These are phyloP conservation scores for Colletotrichum lini DNA, from an alignment of 2,329 filamentous ascomycete genomes.

Conservation along the genomic window DNA sequence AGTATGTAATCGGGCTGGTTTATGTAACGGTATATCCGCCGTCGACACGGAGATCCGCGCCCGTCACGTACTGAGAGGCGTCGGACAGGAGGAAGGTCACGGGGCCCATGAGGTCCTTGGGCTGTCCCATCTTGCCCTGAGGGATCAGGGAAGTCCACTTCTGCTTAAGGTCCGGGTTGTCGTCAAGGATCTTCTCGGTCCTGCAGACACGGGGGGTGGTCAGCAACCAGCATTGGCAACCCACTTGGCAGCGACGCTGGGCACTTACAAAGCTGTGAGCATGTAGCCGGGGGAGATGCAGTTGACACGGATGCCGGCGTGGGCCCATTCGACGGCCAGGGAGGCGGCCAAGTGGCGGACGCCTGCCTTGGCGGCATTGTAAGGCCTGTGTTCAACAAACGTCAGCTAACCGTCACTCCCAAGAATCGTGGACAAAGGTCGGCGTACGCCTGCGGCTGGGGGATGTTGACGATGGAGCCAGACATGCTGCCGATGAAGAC, in stretches of 20 bases:
- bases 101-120: slow-evolving; percentile 93
- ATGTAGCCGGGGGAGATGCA: slow-evolving; percentile 97
- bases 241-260: neutral
- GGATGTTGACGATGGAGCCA: slow-evolving; percentile 92
- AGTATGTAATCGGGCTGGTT: neutral
- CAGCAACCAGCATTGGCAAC: neutral
- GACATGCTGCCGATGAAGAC: slow-evolving; percentile 98
- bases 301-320: slow-evolving; percentile 90
- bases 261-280: slow-evolving; percentile 87
- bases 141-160: slow-evolving; percentile 96
- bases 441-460: slow-evolving; percentile 84
- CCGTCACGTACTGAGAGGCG: slow-evolving; percentile 79
- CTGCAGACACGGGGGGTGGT: slow-evolving; percentile 58
- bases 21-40: slow-evolving; percentile 90
- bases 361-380: slow-evolving; percentile 94
- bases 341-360: slow-evolving; percentile 90
- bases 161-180: slow-evolving; percentile 89
- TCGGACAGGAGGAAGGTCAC: slow-evolving; percentile 90
- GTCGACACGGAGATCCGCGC: slow-evolving; percentile 85
- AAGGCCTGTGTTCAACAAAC: slow-evolving; percentile 67
- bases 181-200: slow-evolving; percentile 93
- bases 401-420: slow-evolving; percentile 3
- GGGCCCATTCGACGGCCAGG: slow-evolving; percentile 94
- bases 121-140: slow-evolving; percentile 92
- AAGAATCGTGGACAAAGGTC: neutral